Conservation (phyloP, 2,329 filamentous ascomycete species). For the Pseudonectria foliicola region DNA sequence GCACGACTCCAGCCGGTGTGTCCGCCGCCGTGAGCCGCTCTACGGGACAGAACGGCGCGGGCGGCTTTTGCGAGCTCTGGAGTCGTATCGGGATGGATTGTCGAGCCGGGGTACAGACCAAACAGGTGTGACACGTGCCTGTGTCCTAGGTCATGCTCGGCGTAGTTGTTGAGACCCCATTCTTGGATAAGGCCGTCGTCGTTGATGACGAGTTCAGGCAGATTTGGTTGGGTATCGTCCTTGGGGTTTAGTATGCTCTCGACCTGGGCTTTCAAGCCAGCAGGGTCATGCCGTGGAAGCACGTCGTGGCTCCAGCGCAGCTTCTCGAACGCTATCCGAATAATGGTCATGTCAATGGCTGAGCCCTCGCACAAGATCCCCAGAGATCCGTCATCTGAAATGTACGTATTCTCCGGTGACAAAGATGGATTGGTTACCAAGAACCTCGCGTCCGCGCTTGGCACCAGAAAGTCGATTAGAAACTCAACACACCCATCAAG, state of each 20-base stretch:
- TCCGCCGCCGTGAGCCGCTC: conserved; percentile 31
- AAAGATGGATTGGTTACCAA: conserved; percentile 19
- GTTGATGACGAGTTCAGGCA: conserved; percentile 11
- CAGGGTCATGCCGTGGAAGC: neutral
- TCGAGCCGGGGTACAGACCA: conserved; percentile 37
- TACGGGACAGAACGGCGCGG: conserved; percentile 19
- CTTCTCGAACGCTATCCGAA: conserved; percentile 14
- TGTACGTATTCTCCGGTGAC: conserved; percentile 19
- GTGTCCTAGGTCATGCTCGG: conserved; percentile 39
- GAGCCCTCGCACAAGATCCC: conserved; percentile 20
- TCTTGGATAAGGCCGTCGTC: conserved; percentile 28
- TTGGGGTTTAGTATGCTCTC: neutral
- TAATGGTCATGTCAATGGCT: conserved; percentile 17
- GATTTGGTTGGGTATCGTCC: neutral
- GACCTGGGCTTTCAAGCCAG: neutral
- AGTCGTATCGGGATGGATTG: conserved; percentile 11
- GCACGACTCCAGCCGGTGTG: conserved; percentile 46
- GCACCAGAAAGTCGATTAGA: conserved; percentile 30
- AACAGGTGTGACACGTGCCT: conserved; percentile 45
- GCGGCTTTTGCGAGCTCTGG: conserved; percentile 22
- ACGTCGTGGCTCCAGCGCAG: conserved; percentile 12
- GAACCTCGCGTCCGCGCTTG: conserved; percentile 18
- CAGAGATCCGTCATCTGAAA: conserved; percentile 6
- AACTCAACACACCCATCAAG: conserved; percentile 30
- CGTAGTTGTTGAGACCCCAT: conserved; percentile 30